Base-by-base conservation (phyloP, 257 asterid genomes). In the Scutellaria galericulata region DNA sequence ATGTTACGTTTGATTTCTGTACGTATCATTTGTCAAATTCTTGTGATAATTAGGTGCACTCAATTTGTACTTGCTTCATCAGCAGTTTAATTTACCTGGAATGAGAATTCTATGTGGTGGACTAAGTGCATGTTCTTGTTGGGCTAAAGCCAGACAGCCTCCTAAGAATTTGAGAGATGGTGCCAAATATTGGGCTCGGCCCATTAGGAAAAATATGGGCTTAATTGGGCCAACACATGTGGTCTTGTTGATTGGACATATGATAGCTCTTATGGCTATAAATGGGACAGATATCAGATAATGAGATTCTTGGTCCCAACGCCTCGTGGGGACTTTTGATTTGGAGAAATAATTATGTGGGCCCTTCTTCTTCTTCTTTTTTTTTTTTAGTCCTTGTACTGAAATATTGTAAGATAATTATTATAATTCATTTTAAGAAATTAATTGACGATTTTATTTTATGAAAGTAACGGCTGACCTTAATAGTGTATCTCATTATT, bases 261-360 rank as follows among this genome's bases (percentile, higher is more conserved):
- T 50, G 51, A 35, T 53, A 46, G 45, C 54, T 66, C 67, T 14
- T 9, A 52, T 41, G 57, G 70, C 53, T 64, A 68, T 31, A 46
- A 55, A 42, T 47, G 53, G 55, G 74, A 47, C 73, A 71, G 56
- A 39, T 45, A 72, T 57, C 75, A 18, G 31, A 64, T 46, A 22
- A 10, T 63, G 14, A 46, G 76, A 74, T 74, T 79, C 66, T 68
- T 70, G 83, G 77, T 56, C 79, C 83, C 77, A 55, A 42, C 69
- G 22, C 56, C 39, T 27, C 10, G 24, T 27, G 37, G 55, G 47
- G 46, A 54, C 41, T 52, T 18, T 56, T 41, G 37, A 68, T 59
- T 67, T 35, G 24, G 51, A 51, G 42, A 53, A 22, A 20, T 60
- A 22, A 70, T 71, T 67, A 40, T 37, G 56, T 53, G 78, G 81